Evolutionary conservation across 305 asterid genomes (phyloP).

Genomic region (Fraxinus sp.): DNA sequence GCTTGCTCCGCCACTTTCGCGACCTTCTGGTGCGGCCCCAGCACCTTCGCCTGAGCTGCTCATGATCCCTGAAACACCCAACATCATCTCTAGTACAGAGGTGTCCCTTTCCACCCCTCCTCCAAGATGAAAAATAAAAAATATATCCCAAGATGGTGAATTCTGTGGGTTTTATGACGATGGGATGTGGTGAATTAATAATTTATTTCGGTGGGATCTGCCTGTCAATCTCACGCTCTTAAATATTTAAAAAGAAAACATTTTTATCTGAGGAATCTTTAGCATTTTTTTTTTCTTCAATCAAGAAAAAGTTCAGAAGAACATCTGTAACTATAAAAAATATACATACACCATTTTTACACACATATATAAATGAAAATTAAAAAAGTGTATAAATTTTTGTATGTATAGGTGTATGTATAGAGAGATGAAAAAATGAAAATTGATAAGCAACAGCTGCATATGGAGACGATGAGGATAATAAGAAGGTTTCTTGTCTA

Average conservation of each 20-base stretch:
- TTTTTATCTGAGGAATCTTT: constrained; percentile 56
- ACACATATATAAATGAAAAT: not conserved
- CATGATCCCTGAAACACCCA: constrained; percentile 52
- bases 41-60: constrained; percentile 40
- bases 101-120: constrained; percentile 18
- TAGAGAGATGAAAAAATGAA: not conserved
- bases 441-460: constrained; percentile 29
- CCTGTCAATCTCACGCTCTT: constrained; percentile 77
- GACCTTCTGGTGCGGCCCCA: constrained; percentile 34
- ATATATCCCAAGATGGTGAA: constrained; percentile 62
- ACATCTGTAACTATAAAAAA: not conserved
- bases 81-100: constrained; percentile 35
- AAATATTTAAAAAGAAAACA: constrained; percentile 20
- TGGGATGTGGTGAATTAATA: constrained; percentile 78
- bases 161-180: constrained; percentile 68
- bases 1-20: constrained; percentile 56
- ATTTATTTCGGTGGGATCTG: constrained; percentile 90
- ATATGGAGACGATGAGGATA: constrained; percentile 76
- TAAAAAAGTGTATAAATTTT: not conserved
- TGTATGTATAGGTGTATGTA: constrained; percentile 4
- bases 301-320: not conserved
- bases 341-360: not conserved
- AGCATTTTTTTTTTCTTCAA: constrained; percentile 29
- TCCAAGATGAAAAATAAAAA: constrained; percentile 33
- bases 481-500: constrained; percentile 83